A percentile compares a stretch with the other conserved stretches of the same genome.
These are phyloP conservation scores for Cystobasidium slooffiae DNA, from an alignment of 1,284 basidiomycete species.

Conservation along the genomic window DNA sequence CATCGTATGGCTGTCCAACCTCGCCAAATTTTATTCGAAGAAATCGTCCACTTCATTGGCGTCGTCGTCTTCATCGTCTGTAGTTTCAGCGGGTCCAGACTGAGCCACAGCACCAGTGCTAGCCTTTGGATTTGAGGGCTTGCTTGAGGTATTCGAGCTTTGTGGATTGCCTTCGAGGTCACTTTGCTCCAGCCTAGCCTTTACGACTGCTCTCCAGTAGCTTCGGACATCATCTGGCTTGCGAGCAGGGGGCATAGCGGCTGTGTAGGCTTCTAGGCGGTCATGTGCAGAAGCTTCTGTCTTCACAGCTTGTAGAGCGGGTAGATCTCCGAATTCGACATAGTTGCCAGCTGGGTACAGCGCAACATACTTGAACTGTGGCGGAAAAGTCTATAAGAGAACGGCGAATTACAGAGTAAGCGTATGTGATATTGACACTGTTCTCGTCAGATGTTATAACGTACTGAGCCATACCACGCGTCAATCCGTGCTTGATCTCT, in stretches of 20 bases:
- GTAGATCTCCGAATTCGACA: slow-evolving; percentile 15
- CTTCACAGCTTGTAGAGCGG: slow-evolving; percentile 1
- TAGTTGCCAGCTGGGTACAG: slow-evolving; percentile 29
- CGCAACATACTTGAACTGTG: slow-evolving; percentile 35
- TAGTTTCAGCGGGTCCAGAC: not conserved
- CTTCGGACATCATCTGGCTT: slow-evolving; percentile 41
- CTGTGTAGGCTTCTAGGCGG: not conserved
- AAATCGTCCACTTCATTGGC: slow-evolving; percentile 35
- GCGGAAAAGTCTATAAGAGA: slow-evolving; percentile 25
- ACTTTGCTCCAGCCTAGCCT: slow-evolving; percentile 5
- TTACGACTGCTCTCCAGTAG: slow-evolving; percentile 38
- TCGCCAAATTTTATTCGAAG: slow-evolving; percentile 22
- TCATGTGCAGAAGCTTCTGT: not conserved
- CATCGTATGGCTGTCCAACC: not conserved
- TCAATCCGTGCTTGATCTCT: slow-evolving; percentile 22
- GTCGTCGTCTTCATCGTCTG: not conserved
- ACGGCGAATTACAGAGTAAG: not conserved
- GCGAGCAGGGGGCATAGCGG: slow-evolving; percentile 17
- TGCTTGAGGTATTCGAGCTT: slow-evolving; percentile 7
- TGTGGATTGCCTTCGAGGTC: slow-evolving; percentile 13
- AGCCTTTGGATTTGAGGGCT: not conserved
- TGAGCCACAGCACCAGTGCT: not conserved
- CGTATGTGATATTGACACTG: not conserved
- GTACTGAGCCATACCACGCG: slow-evolving; percentile 32
- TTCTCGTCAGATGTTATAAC: slow-evolving; percentile 1